These are phyloP conservation scores for Neurospora sp. DNA, from an alignment of 495 filamentous ascomycete species.

Conservation along the genomic window DNA sequence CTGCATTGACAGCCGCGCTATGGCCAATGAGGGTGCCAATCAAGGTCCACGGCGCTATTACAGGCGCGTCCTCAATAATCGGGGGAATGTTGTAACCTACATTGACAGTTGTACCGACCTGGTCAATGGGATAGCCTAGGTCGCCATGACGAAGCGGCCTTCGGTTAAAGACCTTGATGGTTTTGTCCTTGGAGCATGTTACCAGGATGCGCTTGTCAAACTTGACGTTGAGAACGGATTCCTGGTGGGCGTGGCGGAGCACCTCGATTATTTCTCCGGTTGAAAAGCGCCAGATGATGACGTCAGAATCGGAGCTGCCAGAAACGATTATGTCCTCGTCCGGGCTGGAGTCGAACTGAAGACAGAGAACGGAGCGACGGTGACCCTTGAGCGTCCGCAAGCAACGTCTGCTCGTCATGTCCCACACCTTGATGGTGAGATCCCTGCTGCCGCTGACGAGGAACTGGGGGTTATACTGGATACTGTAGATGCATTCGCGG, in stretches of 20 bases:
- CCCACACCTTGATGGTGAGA: constrained; percentile 80
- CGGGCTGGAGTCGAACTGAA: constrained; percentile 91
- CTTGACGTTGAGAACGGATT: constrained; percentile 90
- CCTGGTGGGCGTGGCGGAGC: constrained; percentile 64
- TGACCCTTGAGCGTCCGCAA: constrained; percentile 68
- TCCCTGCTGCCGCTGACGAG: constrained; percentile 93
- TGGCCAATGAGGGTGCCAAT: constrained; percentile 75
- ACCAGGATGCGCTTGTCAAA: constrained; percentile 88
- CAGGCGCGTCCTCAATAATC: constrained; percentile 31
- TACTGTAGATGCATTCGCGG: constrained; percentile 86
- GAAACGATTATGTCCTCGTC: constrained; percentile 87
- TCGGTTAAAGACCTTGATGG: constrained; percentile 92
- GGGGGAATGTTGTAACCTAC: constrained; percentile 33
- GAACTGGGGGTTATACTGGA: constrained; percentile 76
- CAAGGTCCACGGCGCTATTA: constrained; percentile 57
- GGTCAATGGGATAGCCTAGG: constrained; percentile 50
- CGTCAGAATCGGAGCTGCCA: constrained; percentile 79
- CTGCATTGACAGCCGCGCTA: constrained; percentile 87
- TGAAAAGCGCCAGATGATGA: constrained; percentile 90
- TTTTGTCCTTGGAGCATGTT: constrained; percentile 94
- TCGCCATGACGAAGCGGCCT: constrained; percentile 55
- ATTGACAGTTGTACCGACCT: constrained; percentile 39
- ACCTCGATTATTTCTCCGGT: constrained; percentile 71
- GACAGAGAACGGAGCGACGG: constrained; percentile 76
- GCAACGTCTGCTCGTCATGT: constrained; percentile 70